phyloP scores from a whole-genome alignment of 495 filamentous ascomycete genomes.

The Hypoxylon cercidicola region DNA sequence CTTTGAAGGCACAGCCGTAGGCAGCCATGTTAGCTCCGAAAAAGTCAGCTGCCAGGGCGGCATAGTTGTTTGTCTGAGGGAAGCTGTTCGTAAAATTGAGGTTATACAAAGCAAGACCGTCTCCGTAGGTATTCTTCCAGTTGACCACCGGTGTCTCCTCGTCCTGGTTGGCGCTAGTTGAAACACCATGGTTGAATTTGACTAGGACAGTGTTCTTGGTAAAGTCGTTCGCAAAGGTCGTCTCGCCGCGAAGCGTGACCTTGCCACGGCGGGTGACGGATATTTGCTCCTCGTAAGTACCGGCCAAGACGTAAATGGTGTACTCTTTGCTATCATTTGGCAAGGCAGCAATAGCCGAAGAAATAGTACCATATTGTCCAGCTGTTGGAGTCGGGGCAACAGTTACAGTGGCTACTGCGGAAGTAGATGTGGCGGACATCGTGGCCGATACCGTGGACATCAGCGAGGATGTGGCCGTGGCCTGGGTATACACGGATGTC shows the following conservation, averaged over 20 bases:
- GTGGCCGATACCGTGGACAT: neutral
- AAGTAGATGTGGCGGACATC: neutral
- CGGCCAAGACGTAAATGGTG: neutral
- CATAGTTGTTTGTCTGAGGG: neutral
- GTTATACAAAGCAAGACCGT: neutral
- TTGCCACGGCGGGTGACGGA: neutral
- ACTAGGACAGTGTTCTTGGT: neutral
- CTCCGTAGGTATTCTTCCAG: conserved; percentile 1
- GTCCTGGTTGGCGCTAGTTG: neutral
- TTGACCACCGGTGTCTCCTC: neutral
- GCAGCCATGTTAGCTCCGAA: neutral
- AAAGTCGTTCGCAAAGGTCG: neutral
- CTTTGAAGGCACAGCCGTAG: neutral
- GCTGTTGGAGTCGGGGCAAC: neutral
- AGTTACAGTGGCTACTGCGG: neutral
- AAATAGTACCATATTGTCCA: neutral
- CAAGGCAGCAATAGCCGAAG: neutral
- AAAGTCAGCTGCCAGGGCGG: neutral
- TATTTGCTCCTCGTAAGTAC: neutral
- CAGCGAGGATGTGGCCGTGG: neutral
- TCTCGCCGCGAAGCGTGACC: neutral
- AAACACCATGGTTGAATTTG: neutral
- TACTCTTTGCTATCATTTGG: neutral
- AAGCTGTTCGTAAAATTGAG: neutral
- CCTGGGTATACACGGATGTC: neutral